phyloP scores from a whole-genome alignment of 179 eudicot genomes.

The Spinacia oleracea region DNA sequence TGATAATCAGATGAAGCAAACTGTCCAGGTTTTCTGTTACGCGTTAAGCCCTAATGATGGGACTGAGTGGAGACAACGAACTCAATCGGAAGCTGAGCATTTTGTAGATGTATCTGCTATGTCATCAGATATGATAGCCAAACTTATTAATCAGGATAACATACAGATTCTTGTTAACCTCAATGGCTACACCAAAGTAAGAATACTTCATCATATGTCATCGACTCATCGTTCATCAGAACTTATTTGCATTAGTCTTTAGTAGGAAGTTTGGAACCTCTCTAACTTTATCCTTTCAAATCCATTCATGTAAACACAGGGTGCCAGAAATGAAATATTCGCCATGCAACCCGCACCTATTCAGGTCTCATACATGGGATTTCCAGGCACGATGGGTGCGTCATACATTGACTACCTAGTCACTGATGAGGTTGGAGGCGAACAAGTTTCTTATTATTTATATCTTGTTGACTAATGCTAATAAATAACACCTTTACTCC shows the following conservation, averaged over 20 bases:
- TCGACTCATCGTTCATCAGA: not conserved
- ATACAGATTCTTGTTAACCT: conserved; percentile 89
- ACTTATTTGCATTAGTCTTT: not conserved
- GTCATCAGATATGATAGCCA: conserved; percentile 83
- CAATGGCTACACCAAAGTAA: conserved; percentile 92
- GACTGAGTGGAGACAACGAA: conserved; percentile 85
- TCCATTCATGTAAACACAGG: conserved; percentile 43
- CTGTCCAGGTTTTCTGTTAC: conserved; percentile 78
- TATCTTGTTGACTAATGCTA: not conserved
- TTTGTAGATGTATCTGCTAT: conserved; percentile 79
- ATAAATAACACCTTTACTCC: conserved; percentile 2
- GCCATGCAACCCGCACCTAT: conserved; percentile 98
- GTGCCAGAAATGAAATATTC: conserved; percentile 94
- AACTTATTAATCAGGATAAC: conserved; percentile 72
- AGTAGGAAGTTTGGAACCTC: conserved; percentile 8
- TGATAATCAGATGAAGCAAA: not conserved
- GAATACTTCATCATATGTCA: not conserved
- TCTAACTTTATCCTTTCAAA: not conserved
- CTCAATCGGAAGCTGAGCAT: conserved; percentile 84
- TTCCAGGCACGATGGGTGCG: conserved; percentile 96
- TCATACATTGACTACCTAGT: conserved; percentile 84
- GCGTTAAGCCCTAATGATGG: conserved; percentile 91
- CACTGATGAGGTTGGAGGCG: conserved; percentile 74
- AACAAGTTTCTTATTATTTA: not conserved
- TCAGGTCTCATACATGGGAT: conserved; percentile 98